Evolutionary conservation across 2,329 filamentous ascomycete genomes (phyloP).

Genomic region (Ceratocystiopsis sp.): DNA sequence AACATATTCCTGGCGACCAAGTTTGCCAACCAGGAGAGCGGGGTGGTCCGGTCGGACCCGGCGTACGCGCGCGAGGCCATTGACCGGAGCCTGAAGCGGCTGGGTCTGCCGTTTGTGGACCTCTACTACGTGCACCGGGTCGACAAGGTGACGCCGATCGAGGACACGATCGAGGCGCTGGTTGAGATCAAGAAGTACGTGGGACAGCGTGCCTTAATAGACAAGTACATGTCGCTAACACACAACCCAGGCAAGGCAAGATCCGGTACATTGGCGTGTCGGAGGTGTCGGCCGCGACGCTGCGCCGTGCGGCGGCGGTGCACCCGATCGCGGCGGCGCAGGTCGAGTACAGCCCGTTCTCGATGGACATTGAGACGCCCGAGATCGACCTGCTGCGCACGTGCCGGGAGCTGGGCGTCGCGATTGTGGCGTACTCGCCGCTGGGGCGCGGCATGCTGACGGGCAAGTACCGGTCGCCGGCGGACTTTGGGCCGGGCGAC

Average conservation of each 20-base stretch:
- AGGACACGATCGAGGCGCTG: slow-evolving; percentile 29
- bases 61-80: slow-evolving; percentile 13
- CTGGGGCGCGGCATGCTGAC: slow-evolving; percentile 27
- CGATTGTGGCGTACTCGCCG: slow-evolving; percentile 23
- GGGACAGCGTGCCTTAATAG: too few species aligned
- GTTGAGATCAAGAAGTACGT: slow-evolving; percentile 21
- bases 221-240: slow-evolving; percentile 4
- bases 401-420: slow-evolving; percentile 27
- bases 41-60: slow-evolving; percentile 16
- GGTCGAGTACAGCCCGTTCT: slow-evolving; percentile 23
- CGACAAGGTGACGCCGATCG: slow-evolving; percentile 24
- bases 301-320: slow-evolving; percentile 34
- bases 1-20: slow-evolving; percentile 24
- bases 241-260: slow-evolving; percentile 25
- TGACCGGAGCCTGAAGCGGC: slow-evolving; percentile 22
- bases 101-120: slow-evolving; percentile 36
- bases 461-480: slow-evolving; percentile 12
- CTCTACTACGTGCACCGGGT: slow-evolving; percentile 35
- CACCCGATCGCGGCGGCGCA: slow-evolving; percentile 30
- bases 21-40: slow-evolving; percentile 5
- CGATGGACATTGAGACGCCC: slow-evolving; percentile 39
- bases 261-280: slow-evolving; percentile 39
- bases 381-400: slow-evolving; percentile 22
- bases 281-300: slow-evolving; percentile 29
- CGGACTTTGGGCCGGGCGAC: slow-evolving; percentile 6